phyloP scores from a whole-genome alignment of 31 red algal genomes.

The Asparagopsis taxiformis region DNA sequence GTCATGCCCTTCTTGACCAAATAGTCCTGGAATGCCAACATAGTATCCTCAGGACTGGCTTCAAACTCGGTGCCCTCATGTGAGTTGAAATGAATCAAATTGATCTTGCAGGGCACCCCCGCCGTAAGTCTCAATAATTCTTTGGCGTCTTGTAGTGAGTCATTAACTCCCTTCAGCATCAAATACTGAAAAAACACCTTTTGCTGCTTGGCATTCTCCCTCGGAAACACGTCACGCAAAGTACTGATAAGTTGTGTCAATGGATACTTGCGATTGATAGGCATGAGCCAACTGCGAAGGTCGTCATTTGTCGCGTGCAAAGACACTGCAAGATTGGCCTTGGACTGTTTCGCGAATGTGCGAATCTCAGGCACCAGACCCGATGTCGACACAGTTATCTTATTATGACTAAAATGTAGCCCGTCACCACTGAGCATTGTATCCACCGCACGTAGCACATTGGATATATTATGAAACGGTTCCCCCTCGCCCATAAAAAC shows the following conservation, averaged over 20 bases:
- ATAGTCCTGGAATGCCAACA: slow-evolving; percentile 68
- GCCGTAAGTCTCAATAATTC: slow-evolving; percentile 64
- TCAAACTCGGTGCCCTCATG: slow-evolving; percentile 78
- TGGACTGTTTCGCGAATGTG: slow-evolving; percentile 55
- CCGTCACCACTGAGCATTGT: slow-evolving; percentile 62
- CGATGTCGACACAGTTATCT: slow-evolving; percentile 93
- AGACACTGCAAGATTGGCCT: slow-evolving; percentile 85
- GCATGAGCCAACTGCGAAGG: slow-evolving; percentile 87
- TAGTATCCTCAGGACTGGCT: slow-evolving; percentile 39
- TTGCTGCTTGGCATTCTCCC: slow-evolving; percentile 28
- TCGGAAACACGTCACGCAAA: slow-evolving; percentile 73
- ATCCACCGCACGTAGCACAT: slow-evolving; percentile 76
- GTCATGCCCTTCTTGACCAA: slow-evolving; percentile 72
- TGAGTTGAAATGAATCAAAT: slow-evolving; percentile 93
- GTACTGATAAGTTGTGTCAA: slow-evolving; percentile 61
- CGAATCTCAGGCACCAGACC: slow-evolving; percentile 90
- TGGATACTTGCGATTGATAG: slow-evolving; percentile 95
- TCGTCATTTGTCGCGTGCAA: slow-evolving; percentile 92
- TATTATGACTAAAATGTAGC: slow-evolving; percentile 74
- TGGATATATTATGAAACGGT: slow-evolving; percentile 82
- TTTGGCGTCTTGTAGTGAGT: slow-evolving; percentile 78
- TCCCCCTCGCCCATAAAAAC: slow-evolving; percentile 97
- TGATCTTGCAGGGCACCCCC: slow-evolving; percentile 91
- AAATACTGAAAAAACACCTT: slow-evolving; percentile 97
- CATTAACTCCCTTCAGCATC: slow-evolving; percentile 87